phyloP scores from a whole-genome alignment of 2,329 filamentous ascomycete genomes.

The Sporothrix luriei region DNA sequence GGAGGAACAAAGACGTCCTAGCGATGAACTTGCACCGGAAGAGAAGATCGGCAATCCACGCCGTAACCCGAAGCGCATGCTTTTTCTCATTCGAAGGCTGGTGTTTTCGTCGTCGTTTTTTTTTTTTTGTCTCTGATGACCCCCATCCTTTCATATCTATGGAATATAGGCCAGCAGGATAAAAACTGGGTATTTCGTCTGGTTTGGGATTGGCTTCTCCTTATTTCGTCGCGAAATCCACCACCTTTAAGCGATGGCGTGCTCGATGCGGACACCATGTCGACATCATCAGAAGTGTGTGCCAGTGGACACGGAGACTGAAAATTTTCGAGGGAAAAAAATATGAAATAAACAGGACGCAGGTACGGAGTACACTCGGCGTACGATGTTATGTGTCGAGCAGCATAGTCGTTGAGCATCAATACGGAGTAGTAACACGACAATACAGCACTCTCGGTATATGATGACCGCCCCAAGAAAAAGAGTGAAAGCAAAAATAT shows the following conservation, averaged over 20 bases:
- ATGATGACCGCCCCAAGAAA: neutral
- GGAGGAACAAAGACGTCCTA: neutral
- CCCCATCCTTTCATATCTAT: slow-evolving; percentile 4
- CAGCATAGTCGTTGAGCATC: too few relatives aligned
- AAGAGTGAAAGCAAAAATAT: neutral
- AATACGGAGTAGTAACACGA: too few relatives aligned
- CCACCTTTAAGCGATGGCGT: slow-evolving; percentile 33
- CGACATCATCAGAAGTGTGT: slow-evolving; percentile 17
- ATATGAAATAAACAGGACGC: too few relatives aligned
- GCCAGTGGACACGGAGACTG: slow-evolving; percentile 6
- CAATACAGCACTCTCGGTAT: too few relatives aligned
- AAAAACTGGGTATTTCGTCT: slow-evolving; percentile 17
- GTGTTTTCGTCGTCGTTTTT: neutral
- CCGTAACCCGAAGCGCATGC: neutral
- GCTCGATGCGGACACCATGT: slow-evolving; percentile 30
- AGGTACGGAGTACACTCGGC: too few relatives aligned
- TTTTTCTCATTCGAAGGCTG: too few relatives aligned
- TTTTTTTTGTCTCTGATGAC: neutral
- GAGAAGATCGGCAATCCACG: slow-evolving; percentile 5
- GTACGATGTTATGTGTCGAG: too few relatives aligned
- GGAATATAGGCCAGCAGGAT: neutral
- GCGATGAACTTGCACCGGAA: neutral
- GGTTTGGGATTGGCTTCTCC: neutral
- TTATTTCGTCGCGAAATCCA: slow-evolving; percentile 23
- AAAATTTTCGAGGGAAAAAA: slow-evolving; percentile 2